phyloP scores from a whole-genome alignment of 2,329 filamentous ascomycete species.

The Paradendryphiella salina region DNA sequence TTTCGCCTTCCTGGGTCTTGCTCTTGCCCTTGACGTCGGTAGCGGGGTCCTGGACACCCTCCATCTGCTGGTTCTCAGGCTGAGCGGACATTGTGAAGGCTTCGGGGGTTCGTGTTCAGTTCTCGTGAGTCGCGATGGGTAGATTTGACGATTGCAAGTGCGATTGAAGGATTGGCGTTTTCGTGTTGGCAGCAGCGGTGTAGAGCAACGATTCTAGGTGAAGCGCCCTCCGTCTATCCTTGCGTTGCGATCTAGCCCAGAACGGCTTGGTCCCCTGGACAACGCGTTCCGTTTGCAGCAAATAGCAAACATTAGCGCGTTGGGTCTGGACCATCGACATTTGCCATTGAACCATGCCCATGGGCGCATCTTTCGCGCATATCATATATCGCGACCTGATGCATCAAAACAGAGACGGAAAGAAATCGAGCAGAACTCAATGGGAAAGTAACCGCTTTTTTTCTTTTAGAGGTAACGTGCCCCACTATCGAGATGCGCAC shows the following conservation, averaged over 20 bases:
- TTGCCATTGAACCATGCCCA: background rate
- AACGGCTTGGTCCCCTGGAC: constrained; percentile 6
- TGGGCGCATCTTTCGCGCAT: no score
- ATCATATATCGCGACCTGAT: background rate
- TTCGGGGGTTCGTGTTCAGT: constrained; percentile 4
- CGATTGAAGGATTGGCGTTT: constrained; percentile 18
- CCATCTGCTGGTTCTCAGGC: constrained; percentile 44
- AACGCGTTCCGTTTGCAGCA: constrained; percentile 15
- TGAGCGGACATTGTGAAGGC: constrained; percentile 39
- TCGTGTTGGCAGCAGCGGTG: constrained; percentile 30
- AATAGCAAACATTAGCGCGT: constrained; percentile 22
- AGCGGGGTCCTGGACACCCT: constrained; percentile 48
- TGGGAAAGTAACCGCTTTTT: constrained; percentile 13
- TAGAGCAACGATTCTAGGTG: constrained; percentile 27
- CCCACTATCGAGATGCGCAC: no score
- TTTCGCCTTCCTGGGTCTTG: constrained; percentile 68
- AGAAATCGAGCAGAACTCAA: background rate
- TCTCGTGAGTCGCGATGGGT: constrained; percentile 6
- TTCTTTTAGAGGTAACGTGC: no score
- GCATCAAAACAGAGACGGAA: background rate
- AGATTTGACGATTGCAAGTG: constrained; percentile 2
- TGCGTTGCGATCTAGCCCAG: constrained; percentile 12
- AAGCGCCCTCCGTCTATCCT: constrained; percentile 22
- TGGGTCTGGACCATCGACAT: constrained; percentile 3
- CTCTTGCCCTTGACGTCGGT: constrained; percentile 79